A percentile compares a stretch with the other conserved stretches of the same genome.
Conservation (phyloP, 768 basidiomycete species). For the Glaciozyma antarctica region DNA sequence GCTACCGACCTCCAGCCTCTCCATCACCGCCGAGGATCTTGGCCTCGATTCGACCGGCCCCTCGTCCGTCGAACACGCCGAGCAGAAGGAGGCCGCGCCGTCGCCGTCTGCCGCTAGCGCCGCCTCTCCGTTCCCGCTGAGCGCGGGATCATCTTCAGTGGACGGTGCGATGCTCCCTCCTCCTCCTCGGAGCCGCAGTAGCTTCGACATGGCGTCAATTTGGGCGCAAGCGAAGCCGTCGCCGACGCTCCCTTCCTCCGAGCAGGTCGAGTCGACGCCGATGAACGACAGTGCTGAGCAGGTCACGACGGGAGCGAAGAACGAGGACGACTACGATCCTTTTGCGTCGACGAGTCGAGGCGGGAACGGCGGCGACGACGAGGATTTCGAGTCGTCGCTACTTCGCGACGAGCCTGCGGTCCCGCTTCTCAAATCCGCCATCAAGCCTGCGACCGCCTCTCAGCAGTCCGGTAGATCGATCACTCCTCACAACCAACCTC, state of each 20-base stretch:
- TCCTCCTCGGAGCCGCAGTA: conserved; percentile 8
- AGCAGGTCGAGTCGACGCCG: background rate
- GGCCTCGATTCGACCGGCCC: background rate
- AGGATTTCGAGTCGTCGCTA: conserved; percentile 79
- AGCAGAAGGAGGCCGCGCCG: background rate
- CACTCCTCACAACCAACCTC: background rate
- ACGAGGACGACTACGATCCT: conserved; percentile 17
- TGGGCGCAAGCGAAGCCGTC: conserved; percentile 32
- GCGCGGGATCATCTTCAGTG: background rate
- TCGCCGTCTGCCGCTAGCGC: background rate
- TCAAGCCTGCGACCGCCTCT: background rate
- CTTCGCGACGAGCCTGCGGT: conserved; percentile 39
- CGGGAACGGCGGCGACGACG: conserved; percentile 49
- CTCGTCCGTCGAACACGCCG: background rate
- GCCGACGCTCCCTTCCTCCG: conserved; percentile 7
- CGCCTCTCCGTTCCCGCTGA: background rate
- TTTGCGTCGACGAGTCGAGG: conserved; percentile 34
- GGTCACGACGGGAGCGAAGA: background rate
- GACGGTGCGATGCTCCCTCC: conserved; percentile 2
- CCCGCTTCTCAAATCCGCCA: background rate
- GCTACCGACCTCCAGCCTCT: background rate
- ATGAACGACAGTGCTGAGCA: background rate
- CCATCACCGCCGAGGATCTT: conserved; percentile 6
- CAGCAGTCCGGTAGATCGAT: background rate
- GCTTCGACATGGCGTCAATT: conserved; percentile 33